Base-by-base conservation (phyloP, 83 land plant genomes). In the Thuja plicata region DNA sequence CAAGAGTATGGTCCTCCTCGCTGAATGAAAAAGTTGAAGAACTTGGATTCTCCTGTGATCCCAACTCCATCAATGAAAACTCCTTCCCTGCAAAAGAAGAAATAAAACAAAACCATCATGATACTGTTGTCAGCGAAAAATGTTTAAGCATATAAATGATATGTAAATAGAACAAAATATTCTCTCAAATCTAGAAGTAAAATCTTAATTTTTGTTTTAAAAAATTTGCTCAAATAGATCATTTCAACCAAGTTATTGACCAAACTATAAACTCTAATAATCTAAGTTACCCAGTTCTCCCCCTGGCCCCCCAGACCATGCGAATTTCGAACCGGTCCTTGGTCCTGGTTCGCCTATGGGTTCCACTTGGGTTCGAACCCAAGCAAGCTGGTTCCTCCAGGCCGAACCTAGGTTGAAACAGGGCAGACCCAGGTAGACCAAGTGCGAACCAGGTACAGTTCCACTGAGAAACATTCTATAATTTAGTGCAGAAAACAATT, bases 1-100 rank as follows among this genome's bases (percentile, higher is more conserved):
- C 95, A 34, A 94, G 91, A 8, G 95, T 94, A 86, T 94, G 95
- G 87, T 94, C 95, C 87, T 94, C 95, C 48, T 91, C 94, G 8
- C 85, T 81, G 55, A 94, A 71, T 24, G 89, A 90, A 88, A 94
- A 94, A 7, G 95, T 94, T 40, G 95, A 93, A 34, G 94, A 37
- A 32, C 89, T 54, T n/a, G 89, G 89, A 57, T 94, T 91, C 17
- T 84, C 87, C 79, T 91, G 88, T 2, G 95, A 89, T 16, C 94
- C 94, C 55, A 91, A 73, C 87, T 94, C 95, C 89, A 89, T 91
- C n/a, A 32, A 34, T 11, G 11, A 30, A 13, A 32, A 13, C 8
- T 32, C 13, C 34, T 74, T 74, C 38, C 78, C 78, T 74, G 78
- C 16, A 74, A 74, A 74, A 32, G n/a, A 66, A 66, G 1, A 74